Evolutionary conservation across 202 grass and related monocot genomes (phyloP).

Genomic region (Setaria italica): DNA sequence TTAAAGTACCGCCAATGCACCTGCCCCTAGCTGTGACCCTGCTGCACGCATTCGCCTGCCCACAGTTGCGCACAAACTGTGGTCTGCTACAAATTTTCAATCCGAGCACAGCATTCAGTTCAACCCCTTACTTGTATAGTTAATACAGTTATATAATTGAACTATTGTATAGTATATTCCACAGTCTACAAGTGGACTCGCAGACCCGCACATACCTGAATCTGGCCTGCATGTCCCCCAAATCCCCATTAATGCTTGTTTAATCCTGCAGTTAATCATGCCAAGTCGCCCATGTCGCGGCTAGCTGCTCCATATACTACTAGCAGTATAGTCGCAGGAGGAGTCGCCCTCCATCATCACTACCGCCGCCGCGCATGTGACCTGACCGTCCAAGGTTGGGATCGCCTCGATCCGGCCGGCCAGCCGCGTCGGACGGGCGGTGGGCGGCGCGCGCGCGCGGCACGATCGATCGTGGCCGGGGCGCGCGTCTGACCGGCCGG

Average conservation of each 20-base stretch:
- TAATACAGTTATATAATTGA: background rate
- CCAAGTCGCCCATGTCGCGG: constrained; percentile 47
- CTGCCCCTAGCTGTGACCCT: background rate
- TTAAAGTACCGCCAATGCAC: background rate
- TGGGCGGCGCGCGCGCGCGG: constrained; percentile 36
- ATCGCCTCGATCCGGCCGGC: constrained; percentile 11
- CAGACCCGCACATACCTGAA: constrained; percentile 41
- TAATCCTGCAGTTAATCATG: constrained; percentile 36
- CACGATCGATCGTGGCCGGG: constrained; percentile 33
- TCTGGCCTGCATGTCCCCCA: constrained; percentile 59
- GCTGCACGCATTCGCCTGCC: background rate
- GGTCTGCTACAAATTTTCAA: background rate
- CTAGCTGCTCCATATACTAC: no score
- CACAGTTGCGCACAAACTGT: constrained; percentile 24
- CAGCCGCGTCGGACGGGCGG: constrained; percentile 28
- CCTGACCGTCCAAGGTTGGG: background rate
- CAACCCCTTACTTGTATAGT: background rate
- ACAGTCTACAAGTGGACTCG: constrained; percentile 42
- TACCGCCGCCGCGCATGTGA: background rate
- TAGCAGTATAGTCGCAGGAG: background rate
- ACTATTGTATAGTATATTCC: no score
- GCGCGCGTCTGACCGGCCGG: background rate
- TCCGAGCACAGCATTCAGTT: background rate
- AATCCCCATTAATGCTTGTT: constrained; percentile 50
- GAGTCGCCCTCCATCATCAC: constrained; percentile 13